Conservation (phyloP, 148 eudicot genomes). For the Chenopodium album region DNA sequence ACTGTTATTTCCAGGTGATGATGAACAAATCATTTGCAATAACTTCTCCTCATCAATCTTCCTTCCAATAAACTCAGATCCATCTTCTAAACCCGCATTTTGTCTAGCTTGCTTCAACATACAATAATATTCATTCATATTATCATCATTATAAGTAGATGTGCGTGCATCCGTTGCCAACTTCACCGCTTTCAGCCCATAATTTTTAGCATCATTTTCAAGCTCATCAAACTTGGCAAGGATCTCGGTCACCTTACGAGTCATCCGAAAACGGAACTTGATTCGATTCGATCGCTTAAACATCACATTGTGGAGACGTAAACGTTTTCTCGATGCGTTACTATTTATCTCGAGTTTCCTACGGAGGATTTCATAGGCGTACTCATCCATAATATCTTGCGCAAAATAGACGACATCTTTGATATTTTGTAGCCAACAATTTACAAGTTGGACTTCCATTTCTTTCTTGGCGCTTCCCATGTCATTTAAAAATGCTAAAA, state of each 20-base stretch:
- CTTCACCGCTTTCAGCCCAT: conserved; percentile 13
- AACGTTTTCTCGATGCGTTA: background rate
- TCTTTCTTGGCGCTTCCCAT: background rate
- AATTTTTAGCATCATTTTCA: background rate
- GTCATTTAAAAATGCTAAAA: conserved; percentile 6
- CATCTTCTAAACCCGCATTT: background rate
- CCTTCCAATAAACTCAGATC: conserved; percentile 12
- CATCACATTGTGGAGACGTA: background rate
- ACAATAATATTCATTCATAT: background rate
- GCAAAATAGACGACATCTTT: conserved; percentile 1
- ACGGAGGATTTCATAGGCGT: background rate
- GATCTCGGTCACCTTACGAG: conserved; percentile 1
- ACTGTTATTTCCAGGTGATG: background rate
- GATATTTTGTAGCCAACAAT: background rate
- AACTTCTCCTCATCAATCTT: conserved; percentile 5
- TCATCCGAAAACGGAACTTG: conserved; percentile 4
- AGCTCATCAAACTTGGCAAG: conserved; percentile 15
- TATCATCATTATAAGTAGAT: background rate
- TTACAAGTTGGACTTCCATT: background rate
- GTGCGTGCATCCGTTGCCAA: background rate
- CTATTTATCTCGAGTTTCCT: background rate
- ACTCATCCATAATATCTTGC: conserved; percentile 7
- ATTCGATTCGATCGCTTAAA: background rate
- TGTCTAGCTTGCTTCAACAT: background rate
- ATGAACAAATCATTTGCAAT: background rate